A percentile compares a stretch with the other conserved stretches of the same genome.
These are phyloP conservation scores for Grosmannia clavigera DNA, from an alignment of 2,329 filamentous ascomycete species.

Conservation along the genomic window DNA sequence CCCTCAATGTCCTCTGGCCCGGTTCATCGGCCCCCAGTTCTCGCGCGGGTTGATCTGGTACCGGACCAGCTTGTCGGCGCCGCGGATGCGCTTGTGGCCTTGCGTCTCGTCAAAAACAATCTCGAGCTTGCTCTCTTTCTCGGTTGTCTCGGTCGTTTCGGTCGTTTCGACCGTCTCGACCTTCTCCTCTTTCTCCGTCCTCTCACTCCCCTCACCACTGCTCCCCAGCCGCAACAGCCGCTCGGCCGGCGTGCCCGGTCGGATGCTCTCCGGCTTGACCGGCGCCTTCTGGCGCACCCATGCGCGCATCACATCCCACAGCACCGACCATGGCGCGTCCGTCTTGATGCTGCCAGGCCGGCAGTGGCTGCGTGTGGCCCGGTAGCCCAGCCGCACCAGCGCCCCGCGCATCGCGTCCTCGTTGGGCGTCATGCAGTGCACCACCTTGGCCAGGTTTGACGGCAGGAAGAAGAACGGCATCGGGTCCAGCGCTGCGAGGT, in stretches of 20 bases:
- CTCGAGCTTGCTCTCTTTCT: constrained; percentile 22
- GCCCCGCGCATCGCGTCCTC: constrained; percentile 72
- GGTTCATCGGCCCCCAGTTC: constrained; percentile 83
- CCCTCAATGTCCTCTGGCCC: constrained; percentile 38
- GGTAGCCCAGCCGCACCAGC: constrained; percentile 67
- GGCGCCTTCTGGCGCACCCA: constrained; percentile 76
- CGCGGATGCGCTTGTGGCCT: constrained; percentile 48
- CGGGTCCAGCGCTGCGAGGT: constrained; percentile 51
- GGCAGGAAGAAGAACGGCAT: constrained; percentile 83
- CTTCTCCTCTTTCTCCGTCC: constrained; percentile 1
- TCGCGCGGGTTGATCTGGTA: constrained; percentile 85
- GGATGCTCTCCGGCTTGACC: constrained; percentile 60
- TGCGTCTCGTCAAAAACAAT: constrained; percentile 66
- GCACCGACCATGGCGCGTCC: constrained; percentile 74
- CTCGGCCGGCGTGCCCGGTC: constrained; percentile 57
- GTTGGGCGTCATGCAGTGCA: constrained; percentile 72
- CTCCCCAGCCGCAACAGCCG: constrained; percentile 45
- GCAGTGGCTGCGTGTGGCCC: constrained; percentile 75
- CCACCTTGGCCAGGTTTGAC: constrained; percentile 56
- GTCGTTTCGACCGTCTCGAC: not conserved
- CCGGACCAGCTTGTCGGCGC: constrained; percentile 58
- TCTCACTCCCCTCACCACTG: constrained; percentile 14
- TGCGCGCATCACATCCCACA: constrained; percentile 91
- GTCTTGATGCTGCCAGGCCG: constrained; percentile 87
- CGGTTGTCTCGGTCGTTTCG: constrained; percentile 8